Evolutionary conservation across 2,329 filamentous ascomycete genomes (phyloP).

Genomic region (Colletotrichum coccodes): DNA sequence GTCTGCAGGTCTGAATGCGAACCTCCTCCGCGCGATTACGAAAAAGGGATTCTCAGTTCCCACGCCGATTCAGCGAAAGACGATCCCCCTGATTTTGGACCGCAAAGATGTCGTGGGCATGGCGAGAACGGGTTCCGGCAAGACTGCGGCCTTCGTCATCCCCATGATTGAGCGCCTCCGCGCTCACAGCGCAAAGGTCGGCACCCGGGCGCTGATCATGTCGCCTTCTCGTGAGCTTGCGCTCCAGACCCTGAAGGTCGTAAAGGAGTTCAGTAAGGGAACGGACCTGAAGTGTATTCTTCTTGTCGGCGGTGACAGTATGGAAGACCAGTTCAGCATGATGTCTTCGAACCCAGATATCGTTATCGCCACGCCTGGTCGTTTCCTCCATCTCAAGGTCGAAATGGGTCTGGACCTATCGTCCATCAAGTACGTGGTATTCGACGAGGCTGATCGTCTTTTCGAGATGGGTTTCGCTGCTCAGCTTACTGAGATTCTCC

Average conservation of each 20-base stretch:
- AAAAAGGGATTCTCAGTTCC: constrained; percentile 96
- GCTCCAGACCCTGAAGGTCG: constrained; percentile 93
- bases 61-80: constrained; percentile 96
- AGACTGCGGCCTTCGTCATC: constrained; percentile 97
- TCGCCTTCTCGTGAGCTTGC: constrained; percentile 95
- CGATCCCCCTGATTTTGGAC: constrained; percentile 90
- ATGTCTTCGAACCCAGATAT: constrained; percentile 98
- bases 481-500: constrained; percentile 91
- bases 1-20: constrained; percentile 74
- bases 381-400: constrained; percentile 95
- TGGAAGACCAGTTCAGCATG: constrained; percentile 93
- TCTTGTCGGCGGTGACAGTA: constrained; percentile 91
- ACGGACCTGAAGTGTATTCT: constrained; percentile 92
- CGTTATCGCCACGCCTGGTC: constrained; percentile 94
- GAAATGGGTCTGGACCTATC: constrained; percentile 95
- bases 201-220: constrained; percentile 86
- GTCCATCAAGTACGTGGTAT: constrained; percentile 93
- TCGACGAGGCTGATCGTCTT: constrained; percentile 95
- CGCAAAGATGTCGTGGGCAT: constrained; percentile 98
- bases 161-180: constrained; percentile 97
- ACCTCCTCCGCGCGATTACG: constrained; percentile 88
- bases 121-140: constrained; percentile 98
- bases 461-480: constrained; percentile 99
- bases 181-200: constrained; percentile 86
- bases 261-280: constrained; percentile 91